Percentiles rank a stretch among this genome's conserved stretches.
Conservation (phyloP, 345 rosid species). For the Schrenkiella parvula region DNA sequence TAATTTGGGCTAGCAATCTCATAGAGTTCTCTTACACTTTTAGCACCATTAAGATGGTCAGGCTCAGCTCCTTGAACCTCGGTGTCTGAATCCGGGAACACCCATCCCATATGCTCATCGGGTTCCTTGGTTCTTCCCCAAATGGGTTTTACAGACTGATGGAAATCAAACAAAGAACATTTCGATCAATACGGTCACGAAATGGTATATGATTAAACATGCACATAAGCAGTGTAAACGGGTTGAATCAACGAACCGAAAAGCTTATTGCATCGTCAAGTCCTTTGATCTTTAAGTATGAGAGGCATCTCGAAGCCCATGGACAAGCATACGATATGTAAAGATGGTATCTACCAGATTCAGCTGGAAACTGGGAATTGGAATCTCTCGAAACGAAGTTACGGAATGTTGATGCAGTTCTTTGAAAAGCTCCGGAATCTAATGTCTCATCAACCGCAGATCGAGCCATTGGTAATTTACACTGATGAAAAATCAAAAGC, state of each 20-base stretch:
- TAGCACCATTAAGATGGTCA: slow-evolving; percentile 66
- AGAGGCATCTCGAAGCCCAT: slow-evolving; percentile 88
- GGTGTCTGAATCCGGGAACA: slow-evolving; percentile 52
- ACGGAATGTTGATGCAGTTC: slow-evolving; percentile 84
- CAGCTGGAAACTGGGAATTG: slow-evolving; percentile 67
- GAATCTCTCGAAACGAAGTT: slow-evolving; percentile 59
- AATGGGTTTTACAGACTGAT: slow-evolving; percentile 71
- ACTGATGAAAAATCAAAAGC: slow-evolving; percentile 22
- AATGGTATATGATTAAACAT: background rate
- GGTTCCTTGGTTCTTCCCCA: slow-evolving; percentile 86
- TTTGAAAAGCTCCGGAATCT: slow-evolving; percentile 62
- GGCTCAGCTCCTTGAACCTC: slow-evolving; percentile 82
- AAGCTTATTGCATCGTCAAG: slow-evolving; percentile 72
- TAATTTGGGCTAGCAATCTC: slow-evolving; percentile 79
- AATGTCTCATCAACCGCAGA: slow-evolving; percentile 78
- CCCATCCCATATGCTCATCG: slow-evolving; percentile 94
- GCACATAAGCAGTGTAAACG: background rate
- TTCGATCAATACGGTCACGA: background rate
- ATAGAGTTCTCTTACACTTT: slow-evolving; percentile 71
- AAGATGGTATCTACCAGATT: slow-evolving; percentile 88
- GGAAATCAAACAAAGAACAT: slow-evolving; percentile 3
- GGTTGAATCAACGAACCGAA: slow-evolving; percentile 48
- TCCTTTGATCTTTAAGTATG: slow-evolving; percentile 80
- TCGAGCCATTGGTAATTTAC: slow-evolving; percentile 54
- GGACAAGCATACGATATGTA: slow-evolving; percentile 95